Conservation (phyloP, 495 filamentous ascomycete genomes). For the Halenospora varia region DNA sequence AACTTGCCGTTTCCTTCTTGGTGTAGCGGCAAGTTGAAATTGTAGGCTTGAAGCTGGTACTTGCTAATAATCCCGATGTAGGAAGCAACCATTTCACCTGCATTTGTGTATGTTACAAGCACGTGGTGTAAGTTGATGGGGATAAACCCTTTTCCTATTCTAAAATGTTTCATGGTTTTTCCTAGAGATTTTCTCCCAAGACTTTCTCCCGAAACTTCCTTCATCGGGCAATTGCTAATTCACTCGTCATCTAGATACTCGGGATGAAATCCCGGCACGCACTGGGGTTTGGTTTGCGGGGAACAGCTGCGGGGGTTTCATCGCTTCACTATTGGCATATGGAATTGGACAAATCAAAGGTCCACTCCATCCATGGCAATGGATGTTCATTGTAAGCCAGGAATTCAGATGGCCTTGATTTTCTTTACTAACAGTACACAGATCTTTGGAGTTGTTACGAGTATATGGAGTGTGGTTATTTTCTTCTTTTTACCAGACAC, state of each 20-base stretch:
- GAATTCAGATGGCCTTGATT: slow-evolving; percentile 60
- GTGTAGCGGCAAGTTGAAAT: slow-evolving; percentile 43
- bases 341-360: slow-evolving; percentile 28
- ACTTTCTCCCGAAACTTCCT: too few species aligned
- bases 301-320: slow-evolving; percentile 41
- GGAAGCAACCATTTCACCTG: slow-evolving; percentile 41
- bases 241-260: slow-evolving; percentile 58
- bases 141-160: too few species aligned
- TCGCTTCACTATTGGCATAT: slow-evolving; percentile 15
- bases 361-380: slow-evolving; percentile 45
- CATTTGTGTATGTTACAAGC: neutral
- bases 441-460: slow-evolving; percentile 58
- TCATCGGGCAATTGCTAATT: slow-evolving; percentile 26
- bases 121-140: too few species aligned
- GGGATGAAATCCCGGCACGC: slow-evolving; percentile 52
- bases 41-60: slow-evolving; percentile 54
- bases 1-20: slow-evolving; percentile 51
- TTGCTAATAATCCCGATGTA: slow-evolving; percentile 50
- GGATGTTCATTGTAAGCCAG: slow-evolving; percentile 52
- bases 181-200: too few species aligned
- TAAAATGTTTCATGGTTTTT: too few species aligned
- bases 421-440: slow-evolving; percentile 43
- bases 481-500: slow-evolving; percentile 64
- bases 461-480: slow-evolving; percentile 53
- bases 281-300: slow-evolving; percentile 62